Evolutionary conservation across 2,329 filamentous ascomycete genomes (phyloP).

Genomic region (Akanthomyces dipterigenus): DNA sequence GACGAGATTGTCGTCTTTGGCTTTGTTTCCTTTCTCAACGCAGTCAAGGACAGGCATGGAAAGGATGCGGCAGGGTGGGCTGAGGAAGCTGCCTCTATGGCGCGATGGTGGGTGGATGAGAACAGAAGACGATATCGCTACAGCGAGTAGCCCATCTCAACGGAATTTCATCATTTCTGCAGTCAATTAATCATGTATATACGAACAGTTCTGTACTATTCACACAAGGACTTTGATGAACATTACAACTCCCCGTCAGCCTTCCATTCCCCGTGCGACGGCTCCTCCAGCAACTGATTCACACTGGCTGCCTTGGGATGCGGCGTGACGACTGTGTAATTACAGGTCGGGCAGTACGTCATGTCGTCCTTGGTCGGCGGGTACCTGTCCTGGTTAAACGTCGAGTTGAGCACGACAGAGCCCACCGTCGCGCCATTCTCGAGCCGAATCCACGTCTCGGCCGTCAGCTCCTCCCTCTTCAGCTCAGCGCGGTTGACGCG

Average conservation of each 20-base stretch:
- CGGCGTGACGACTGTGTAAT: slow-evolving; percentile 13
- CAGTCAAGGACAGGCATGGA: background rate
- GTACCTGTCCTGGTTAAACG: slow-evolving; percentile 52
- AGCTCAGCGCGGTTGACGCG: slow-evolving; percentile 37
- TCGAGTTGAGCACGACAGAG: slow-evolving; percentile 49
- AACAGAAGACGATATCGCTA: slow-evolving; percentile 29
- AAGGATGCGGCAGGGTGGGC: background rate
- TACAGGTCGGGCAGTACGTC: slow-evolving; percentile 22
- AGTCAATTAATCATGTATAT: background rate
- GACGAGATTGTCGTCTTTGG: background rate
- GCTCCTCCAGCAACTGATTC: background rate
- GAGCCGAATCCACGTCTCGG: slow-evolving; percentile 56
- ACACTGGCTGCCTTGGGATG: background rate
- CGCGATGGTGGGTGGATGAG: slow-evolving; percentile 29
- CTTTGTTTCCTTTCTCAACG: background rate
- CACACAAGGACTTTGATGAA: background rate
- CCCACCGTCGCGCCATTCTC: slow-evolving; percentile 48
- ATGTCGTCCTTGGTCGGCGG: slow-evolving; percentile 32
- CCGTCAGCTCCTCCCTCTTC: slow-evolving; percentile 23
- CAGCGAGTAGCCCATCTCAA: slow-evolving; percentile 10
- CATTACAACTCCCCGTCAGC: background rate
- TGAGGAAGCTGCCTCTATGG: slow-evolving; percentile 25
- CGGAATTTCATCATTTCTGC: background rate
- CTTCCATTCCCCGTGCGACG: slow-evolving; percentile 3
- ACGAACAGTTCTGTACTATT: background rate